Conservation (phyloP, 1,284 basidiomycete genomes). For the Bondarzewia mesenterica region DNA sequence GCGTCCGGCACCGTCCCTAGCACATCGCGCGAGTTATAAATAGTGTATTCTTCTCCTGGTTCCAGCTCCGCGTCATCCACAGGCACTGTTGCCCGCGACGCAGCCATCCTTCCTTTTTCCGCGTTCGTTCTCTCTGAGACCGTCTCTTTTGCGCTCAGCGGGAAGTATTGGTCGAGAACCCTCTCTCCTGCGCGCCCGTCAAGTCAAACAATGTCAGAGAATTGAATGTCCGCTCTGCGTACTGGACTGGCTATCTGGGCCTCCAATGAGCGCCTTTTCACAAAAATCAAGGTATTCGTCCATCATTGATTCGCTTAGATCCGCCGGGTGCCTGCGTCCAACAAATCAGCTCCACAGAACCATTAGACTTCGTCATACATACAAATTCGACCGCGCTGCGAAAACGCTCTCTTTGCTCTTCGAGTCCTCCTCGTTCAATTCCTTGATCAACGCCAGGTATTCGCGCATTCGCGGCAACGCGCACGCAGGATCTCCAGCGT, state of each 20-base stretch:
- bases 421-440: constrained; percentile 26
- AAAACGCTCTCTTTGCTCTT: constrained; percentile 24
- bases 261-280: constrained; percentile 41
- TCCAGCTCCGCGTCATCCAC: constrained; percentile 17
- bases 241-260: background rate
- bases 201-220: background rate
- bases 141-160: constrained; percentile 4
- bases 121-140: background rate
- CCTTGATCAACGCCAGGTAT: constrained; percentile 41
- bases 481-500: constrained; percentile 48
- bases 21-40: constrained; percentile 52
- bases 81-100: constrained; percentile 11
- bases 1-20: constrained; percentile 46
- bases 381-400: constrained; percentile 27
- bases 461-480: constrained; percentile 50
- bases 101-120: constrained; percentile 3
- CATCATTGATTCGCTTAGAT: constrained; percentile 43
- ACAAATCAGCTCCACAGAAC: background rate
- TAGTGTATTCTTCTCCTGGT: constrained; percentile 48
- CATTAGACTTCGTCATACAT: constrained; percentile 12
- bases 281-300: constrained; percentile 68
- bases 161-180: constrained; percentile 14
- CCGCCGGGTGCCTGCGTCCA: constrained; percentile 42
- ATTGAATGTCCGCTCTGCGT: too few species aligned
- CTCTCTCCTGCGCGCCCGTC: background rate